Percentiles rank a stretch among this genome's conserved stretches.
Conservation (phyloP, 805 yeast genomes). For the Cyberlindnera maclurae region DNA sequence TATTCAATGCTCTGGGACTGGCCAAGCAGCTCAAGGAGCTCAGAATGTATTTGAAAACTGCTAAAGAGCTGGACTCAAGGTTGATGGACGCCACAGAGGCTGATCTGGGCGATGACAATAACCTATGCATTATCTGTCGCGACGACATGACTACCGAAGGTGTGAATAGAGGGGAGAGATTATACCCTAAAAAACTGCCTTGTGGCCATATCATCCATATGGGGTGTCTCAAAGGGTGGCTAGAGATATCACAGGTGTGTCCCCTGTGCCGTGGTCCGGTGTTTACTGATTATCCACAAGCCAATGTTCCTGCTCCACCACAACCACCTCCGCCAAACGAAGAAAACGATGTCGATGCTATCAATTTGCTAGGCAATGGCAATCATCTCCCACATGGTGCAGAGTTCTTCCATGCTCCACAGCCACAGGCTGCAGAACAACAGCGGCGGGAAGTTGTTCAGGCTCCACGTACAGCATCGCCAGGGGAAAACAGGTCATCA, state of each 20-base stretch:
- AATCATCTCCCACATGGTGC: neutral
- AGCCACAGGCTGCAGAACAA: too few relatives aligned
- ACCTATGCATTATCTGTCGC: slow-evolving; percentile 80
- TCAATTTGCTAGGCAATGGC: neutral
- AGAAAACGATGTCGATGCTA: neutral
- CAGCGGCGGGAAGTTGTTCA: too few relatives aligned
- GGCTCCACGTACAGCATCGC: too few relatives aligned
- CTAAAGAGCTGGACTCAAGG: slow-evolving; percentile 56
- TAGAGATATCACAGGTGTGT: slow-evolving; percentile 86
- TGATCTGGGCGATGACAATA: slow-evolving; percentile 55
- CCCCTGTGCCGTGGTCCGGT: slow-evolving; percentile 84
- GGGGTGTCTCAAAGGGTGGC: slow-evolving; percentile 89
- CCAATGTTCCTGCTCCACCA: neutral
- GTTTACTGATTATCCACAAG: slow-evolving; percentile 20
- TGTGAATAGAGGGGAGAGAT: slow-evolving; percentile 31
- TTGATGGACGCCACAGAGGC: slow-evolving; percentile 52
- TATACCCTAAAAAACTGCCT: slow-evolving; percentile 62
- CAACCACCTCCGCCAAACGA: slow-evolving; percentile 7
- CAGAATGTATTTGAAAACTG: slow-evolving; percentile 34
- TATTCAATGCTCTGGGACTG: slow-evolving; percentile 28
- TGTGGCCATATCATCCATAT: slow-evolving; percentile 88
- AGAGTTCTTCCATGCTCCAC: too few relatives aligned
- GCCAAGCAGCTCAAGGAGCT: slow-evolving; percentile 31
- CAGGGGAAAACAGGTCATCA: too few relatives aligned
- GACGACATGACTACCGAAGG: slow-evolving; percentile 67